These are phyloP conservation scores for Neospora caninum DNA, from an alignment of 169 alveolate genomes.

Conservation along the genomic window DNA sequence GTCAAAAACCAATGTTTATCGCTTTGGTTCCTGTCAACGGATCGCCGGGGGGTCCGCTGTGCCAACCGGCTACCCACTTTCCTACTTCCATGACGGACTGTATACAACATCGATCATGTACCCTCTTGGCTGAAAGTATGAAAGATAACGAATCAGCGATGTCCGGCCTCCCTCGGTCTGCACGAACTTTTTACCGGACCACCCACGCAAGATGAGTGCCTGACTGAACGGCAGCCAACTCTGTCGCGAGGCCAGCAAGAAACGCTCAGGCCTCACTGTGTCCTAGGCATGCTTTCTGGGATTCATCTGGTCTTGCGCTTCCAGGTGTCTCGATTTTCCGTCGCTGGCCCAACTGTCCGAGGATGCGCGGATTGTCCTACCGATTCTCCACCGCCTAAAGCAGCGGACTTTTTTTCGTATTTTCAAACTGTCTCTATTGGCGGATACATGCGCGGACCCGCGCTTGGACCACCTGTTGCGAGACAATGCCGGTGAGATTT, in stretches of 20 bases:
- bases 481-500: constrained; percentile 9
- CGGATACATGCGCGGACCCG: constrained; percentile 31
- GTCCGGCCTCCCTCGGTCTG: neutral
- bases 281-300: neutral
- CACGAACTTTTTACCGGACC: neutral
- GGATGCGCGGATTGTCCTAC: constrained; percentile 53
- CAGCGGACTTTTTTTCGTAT: constrained; percentile 46
- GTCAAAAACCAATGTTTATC: neutral
- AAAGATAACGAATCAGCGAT: no score
- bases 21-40: neutral
- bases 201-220: neutral
- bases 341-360: neutral
- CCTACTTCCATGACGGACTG: no score
- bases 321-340: constrained; percentile 49
- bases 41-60: neutral
- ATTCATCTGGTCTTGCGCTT: neutral
- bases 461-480: neutral
- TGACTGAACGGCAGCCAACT: neutral
- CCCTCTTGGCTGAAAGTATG: no score
- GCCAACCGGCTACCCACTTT: no score
- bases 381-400: constrained; percentile 49
- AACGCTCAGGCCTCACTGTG: neutral
- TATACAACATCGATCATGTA: no score
- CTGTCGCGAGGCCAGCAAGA: neutral
- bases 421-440: constrained; percentile 14